Base-by-base conservation (phyloP, 2,329 filamentous ascomycete genomes). In the Xylariales sp. region DNA sequence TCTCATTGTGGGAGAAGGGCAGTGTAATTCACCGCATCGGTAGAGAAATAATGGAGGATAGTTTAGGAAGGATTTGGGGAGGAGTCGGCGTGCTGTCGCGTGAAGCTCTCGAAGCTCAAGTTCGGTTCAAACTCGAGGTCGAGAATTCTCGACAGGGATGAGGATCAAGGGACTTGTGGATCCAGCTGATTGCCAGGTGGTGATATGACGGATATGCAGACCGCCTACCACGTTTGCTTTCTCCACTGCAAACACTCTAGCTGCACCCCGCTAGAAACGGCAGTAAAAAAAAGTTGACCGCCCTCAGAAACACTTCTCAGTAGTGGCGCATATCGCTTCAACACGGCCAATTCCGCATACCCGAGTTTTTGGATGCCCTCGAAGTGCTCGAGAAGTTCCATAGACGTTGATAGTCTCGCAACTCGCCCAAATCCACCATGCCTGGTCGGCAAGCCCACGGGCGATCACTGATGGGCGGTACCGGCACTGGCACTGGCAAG, bases 381-480 rank as follows among this genome's bases (percentile, higher is more conserved):
- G n/a, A n/a, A n/a, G n/a, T n/a, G n/a, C n/a, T n/a, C n/a, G n/a
- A n/a, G n/a, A n/a, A n/a, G n/a, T n/a, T n/a, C n/a, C n/a, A n/a
- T n/a, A n/a, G n/a, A n/a, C n/a, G n/a, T n/a, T n/a, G n/a, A n/a
- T n/a, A n/a, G n/a, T n/a, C n/a, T n/a, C n/a, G n/a, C n/a, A n/a
- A n/a, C n/a, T n/a, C n/a, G n/a, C n/a, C n/a, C n/a, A n/a, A n/a
- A n/a, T n/a, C n/a, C n/a, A n/a, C 42, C 28, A 80, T 80, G 76
- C 70, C 73, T 15, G 76, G 77, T 57, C 70, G 76, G 49, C 76
- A 80, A 64, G 64, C 76, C 32, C 76, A 80, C 56, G 77, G 77
- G 24, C 62, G 76, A 50, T 61, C 75, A 15, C 59, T 80, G 16
- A 57, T 73, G 48, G 45, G 47, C 48, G 44, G 40, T 38, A 37